These are phyloP conservation scores for Tardiomyces blankii DNA, from an alignment of 1,139 yeast genomes.

Conservation along the genomic window DNA sequence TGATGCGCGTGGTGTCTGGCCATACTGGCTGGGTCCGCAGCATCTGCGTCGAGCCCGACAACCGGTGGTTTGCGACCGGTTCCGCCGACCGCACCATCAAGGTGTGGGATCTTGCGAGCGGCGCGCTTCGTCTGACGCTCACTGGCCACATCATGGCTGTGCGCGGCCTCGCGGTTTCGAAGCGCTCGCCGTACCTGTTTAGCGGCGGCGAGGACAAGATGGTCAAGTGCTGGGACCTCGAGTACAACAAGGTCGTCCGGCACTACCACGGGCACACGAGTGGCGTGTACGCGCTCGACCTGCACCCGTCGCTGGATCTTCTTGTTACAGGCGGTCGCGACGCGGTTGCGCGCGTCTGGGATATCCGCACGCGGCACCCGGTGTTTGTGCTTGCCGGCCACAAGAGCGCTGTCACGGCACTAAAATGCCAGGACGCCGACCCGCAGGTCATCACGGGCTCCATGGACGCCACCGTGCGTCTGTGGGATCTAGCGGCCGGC, in stretches of 20 bases:
- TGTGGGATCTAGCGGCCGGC: constrained; percentile 81
- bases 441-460: constrained; percentile 84
- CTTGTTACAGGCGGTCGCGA: constrained; percentile 91
- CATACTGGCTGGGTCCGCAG: constrained; percentile 91
- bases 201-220: constrained; percentile 91
- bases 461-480: constrained; percentile 70
- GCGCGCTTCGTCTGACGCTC: constrained; percentile 57
- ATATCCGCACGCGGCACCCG: constrained; percentile 67
- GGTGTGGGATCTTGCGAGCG: constrained; percentile 80
- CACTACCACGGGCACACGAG: constrained; percentile 93
- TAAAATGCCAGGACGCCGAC: constrained; percentile 56
- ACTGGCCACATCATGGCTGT: constrained; percentile 92
- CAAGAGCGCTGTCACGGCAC: constrained; percentile 58
- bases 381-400: constrained; percentile 80
- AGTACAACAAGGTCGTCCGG: constrained; percentile 67
- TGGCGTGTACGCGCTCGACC: constrained; percentile 71
- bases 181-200: constrained; percentile 75
- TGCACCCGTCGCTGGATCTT: constrained; percentile 81
- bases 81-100: constrained; percentile 82
- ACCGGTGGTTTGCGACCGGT: constrained; percentile 88
- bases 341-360: constrained; percentile 85
- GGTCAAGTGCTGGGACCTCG: constrained; percentile 96
- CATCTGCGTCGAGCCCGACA: constrained; percentile 72
- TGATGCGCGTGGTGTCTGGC: constrained; percentile 69
- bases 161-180: constrained; percentile 61